Evolutionary conservation across 495 filamentous ascomycete species (phyloP).

Genomic region (Annulohypoxylon stygium): DNA sequence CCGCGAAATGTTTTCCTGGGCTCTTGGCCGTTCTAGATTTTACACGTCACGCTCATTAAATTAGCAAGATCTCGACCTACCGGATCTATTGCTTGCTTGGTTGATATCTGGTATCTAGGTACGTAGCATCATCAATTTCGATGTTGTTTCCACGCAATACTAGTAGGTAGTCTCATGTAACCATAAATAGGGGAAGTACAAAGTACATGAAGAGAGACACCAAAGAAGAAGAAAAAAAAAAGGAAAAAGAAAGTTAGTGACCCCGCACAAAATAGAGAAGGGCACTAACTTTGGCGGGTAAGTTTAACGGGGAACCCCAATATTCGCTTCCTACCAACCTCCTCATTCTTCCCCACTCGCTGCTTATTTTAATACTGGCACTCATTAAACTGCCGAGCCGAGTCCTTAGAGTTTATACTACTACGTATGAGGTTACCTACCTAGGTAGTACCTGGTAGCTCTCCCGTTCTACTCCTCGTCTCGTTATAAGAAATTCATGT

Average conservation of each 20-base stretch:
- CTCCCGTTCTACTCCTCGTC: not conserved
- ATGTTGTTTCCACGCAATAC: conserved; percentile 29
- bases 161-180: conserved; percentile 25
- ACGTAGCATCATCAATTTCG: not conserved
- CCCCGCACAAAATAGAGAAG: conserved; percentile 15
- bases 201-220: not conserved
- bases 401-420: not conserved
- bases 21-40: conserved; percentile 14
- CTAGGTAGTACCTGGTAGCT: not conserved
- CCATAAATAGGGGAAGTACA: not conserved
- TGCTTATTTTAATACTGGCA: conserved; percentile 3
- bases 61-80: not conserved
- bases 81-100: conserved; percentile 4
- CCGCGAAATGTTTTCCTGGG: conserved; percentile 5
- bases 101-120: not conserved
- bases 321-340: not conserved
- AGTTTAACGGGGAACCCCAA: conserved; percentile 22
- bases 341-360: conserved; percentile 17
- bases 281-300: conserved; percentile 17
- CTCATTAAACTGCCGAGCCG: conserved; percentile 3
- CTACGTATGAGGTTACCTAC: not conserved
- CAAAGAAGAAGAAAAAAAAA: not conserved
- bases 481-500: not conserved
- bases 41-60: conserved; percentile 11
- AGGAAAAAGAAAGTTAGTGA: conserved; percentile 17